phyloP scores from a whole-genome alignment of 805 yeast species.

The Saturnispora mendoncae region DNA sequence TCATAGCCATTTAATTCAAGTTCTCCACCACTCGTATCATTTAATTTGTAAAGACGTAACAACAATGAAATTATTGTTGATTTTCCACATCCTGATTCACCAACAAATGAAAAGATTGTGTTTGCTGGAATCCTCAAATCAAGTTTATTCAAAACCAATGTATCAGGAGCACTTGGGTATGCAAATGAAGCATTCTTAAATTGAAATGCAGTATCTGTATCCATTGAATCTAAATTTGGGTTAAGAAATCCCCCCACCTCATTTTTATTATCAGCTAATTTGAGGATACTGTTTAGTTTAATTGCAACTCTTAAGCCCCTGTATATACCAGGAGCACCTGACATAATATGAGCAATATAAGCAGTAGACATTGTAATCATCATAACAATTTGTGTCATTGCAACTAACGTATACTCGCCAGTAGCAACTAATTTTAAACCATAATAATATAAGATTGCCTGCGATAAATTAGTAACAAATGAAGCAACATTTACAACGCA shows the following conservation, averaged over 20 bases:
- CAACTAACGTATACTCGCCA: slow-evolving; percentile 45
- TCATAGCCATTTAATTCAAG: slow-evolving; percentile 34
- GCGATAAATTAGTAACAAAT: slow-evolving; percentile 48
- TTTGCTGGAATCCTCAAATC: slow-evolving; percentile 35
- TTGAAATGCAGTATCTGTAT: slow-evolving; percentile 23
- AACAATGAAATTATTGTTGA: slow-evolving; percentile 62
- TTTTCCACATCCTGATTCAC: slow-evolving; percentile 89
- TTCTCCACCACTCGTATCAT: not conserved
- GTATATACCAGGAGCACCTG: slow-evolving; percentile 68
- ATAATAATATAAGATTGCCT: slow-evolving; percentile 67
- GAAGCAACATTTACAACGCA: slow-evolving; percentile 54
- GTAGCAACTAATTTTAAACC: slow-evolving; percentile 65
- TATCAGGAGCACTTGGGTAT: slow-evolving; percentile 31
- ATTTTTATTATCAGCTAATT: slow-evolving; percentile 26
- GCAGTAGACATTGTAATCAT: slow-evolving; percentile 66
- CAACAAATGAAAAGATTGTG: slow-evolving; percentile 60
- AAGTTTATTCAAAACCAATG: slow-evolving; percentile 33
- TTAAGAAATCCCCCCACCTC: slow-evolving; percentile 32
- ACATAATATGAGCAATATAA: slow-evolving; percentile 49
- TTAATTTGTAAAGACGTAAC: slow-evolving; percentile 38
- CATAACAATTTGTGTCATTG: slow-evolving; percentile 60
- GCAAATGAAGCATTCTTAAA: slow-evolving; percentile 42
- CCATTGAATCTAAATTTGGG: slow-evolving; percentile 19
- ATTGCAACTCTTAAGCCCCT: slow-evolving; percentile 72
- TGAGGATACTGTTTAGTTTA: slow-evolving; percentile 33